Evolutionary conservation across 139 green algal genomes (phyloP).

Genomic region (Desmodesmus armatus): DNA sequence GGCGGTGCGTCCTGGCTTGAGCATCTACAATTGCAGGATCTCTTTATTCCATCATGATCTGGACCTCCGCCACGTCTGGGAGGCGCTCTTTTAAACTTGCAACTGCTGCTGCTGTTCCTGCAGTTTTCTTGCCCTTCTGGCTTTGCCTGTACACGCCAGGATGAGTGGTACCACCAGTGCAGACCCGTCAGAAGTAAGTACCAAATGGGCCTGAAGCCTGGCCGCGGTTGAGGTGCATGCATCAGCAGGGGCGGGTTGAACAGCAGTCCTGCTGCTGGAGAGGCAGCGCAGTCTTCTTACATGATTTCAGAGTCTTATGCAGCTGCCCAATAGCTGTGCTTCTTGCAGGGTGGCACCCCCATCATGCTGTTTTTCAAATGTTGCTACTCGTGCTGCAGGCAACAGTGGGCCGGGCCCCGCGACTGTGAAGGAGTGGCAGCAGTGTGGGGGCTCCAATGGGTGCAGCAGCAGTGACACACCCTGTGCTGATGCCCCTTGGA

Average conservation of each 20-base stretch:
- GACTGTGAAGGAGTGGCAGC: neutral
- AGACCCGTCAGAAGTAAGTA: conserved; percentile 14
- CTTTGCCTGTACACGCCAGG: neutral
- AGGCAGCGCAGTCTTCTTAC: no score
- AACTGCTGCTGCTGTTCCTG: neutral
- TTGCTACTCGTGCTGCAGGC: no score
- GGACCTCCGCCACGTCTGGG: no score
- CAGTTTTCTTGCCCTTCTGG: neutral
- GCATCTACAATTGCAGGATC: no score
- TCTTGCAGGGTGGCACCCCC: no score
- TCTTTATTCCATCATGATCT: no score
- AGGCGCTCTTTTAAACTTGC: no score
- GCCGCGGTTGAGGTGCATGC: neutral
- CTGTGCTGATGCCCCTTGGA: conserved; percentile 12
- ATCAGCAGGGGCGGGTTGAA: neutral
- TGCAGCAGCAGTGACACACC: neutral
- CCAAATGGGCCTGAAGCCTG: no score
- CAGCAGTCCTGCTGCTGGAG: neutral
- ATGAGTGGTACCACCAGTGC: conserved; percentile 11
- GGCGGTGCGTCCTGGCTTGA: no score
- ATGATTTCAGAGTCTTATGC: no score
- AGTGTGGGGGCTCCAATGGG: neutral
- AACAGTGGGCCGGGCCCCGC: neutral
- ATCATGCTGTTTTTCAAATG: no score
- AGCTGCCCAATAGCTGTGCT: no score